phyloP scores from a whole-genome alignment of 768 basidiomycete species.

The Roridomyces roridus region DNA sequence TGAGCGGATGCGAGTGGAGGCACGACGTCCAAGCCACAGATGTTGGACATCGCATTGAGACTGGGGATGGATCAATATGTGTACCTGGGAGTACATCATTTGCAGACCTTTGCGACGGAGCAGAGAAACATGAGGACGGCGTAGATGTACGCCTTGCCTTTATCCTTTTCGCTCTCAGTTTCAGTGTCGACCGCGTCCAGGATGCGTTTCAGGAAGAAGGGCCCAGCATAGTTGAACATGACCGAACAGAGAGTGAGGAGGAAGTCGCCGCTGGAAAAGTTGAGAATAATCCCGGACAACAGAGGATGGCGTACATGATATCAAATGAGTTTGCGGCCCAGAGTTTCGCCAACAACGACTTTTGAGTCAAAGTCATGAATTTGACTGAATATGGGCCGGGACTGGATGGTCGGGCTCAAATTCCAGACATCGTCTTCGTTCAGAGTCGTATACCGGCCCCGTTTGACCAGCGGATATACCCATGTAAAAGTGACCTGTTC shows the following conservation, averaged over 20 bases:
- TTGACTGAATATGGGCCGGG: conserved; percentile 67
- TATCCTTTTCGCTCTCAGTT: conserved; percentile 54
- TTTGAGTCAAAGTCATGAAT: conserved; percentile 36
- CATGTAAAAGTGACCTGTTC: conserved; percentile 61
- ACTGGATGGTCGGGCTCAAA: conserved; percentile 71
- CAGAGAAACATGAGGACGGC: conserved; percentile 77
- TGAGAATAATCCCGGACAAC: neutral
- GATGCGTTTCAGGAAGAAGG: conserved; percentile 77
- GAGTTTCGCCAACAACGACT: neutral
- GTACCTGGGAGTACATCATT: conserved; percentile 39
- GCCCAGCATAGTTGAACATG: conserved; percentile 77
- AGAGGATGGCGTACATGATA: conserved; percentile 5
- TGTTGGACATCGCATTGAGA: conserved; percentile 75
- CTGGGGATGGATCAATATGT: conserved; percentile 28
- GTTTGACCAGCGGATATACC: conserved; percentile 69
- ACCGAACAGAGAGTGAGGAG: conserved; percentile 71
- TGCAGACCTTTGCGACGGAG: conserved; percentile 54
- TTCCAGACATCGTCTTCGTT: conserved; percentile 76
- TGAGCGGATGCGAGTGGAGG: conserved; percentile 69
- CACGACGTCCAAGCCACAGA: conserved; percentile 84
- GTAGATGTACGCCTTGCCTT: conserved; percentile 75
- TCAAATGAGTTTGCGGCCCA: conserved; percentile 19
- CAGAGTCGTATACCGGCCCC: conserved; percentile 59
- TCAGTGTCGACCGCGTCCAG: conserved; percentile 38
- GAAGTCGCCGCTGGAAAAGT: conserved; percentile 60